These are phyloP conservation scores for Nakazawaea siamensis DNA, from an alignment of 805 yeast species.

Conservation along the genomic window DNA sequence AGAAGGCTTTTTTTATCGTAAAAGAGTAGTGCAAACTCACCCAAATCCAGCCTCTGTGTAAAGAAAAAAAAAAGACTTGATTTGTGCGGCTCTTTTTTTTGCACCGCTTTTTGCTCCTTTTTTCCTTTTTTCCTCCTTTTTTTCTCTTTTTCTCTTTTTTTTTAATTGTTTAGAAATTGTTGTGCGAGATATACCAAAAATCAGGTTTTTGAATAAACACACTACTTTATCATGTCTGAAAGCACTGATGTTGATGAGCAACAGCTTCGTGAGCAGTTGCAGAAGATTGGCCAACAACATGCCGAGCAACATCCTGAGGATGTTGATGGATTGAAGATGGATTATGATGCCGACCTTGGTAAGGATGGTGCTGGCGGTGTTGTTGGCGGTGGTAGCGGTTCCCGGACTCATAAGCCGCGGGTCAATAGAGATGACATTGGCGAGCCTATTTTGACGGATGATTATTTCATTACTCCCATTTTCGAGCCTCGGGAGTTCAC, in stretches of 20 bases:
- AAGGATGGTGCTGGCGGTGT: not conserved
- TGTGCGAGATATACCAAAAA: constrained; percentile 8
- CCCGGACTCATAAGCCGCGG: constrained; percentile 1
- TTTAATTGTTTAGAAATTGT: constrained; percentile 5
- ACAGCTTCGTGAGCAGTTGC: constrained; percentile 9
- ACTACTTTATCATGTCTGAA: not conserved
- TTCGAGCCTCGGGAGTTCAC: constrained; percentile 46
- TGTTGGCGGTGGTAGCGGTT: not conserved
- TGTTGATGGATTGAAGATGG: constrained; percentile 1
- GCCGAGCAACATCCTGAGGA: constrained; percentile 6
- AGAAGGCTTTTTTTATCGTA: too few relatives aligned
- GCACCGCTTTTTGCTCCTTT: too few relatives aligned
- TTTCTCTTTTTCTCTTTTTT: not conserved
- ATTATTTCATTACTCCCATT: constrained; percentile 44
- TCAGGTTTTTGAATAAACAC: not conserved
- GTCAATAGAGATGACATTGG: constrained; percentile 8
- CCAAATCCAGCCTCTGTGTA: too few relatives aligned
- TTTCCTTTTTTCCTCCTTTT: not conserved
- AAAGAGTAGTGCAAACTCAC: too few relatives aligned
- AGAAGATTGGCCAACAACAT: constrained; percentile 7
- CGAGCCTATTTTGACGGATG: constrained; percentile 15
- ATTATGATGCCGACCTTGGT: not conserved
- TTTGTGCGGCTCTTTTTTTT: too few relatives aligned
- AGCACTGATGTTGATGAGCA: constrained; percentile 7
- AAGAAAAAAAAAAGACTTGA: too few relatives aligned